Evolutionary conservation across 2,329 filamentous ascomycete species (phyloP).

Genomic region (Pseudopithomyces chartarum): DNA sequence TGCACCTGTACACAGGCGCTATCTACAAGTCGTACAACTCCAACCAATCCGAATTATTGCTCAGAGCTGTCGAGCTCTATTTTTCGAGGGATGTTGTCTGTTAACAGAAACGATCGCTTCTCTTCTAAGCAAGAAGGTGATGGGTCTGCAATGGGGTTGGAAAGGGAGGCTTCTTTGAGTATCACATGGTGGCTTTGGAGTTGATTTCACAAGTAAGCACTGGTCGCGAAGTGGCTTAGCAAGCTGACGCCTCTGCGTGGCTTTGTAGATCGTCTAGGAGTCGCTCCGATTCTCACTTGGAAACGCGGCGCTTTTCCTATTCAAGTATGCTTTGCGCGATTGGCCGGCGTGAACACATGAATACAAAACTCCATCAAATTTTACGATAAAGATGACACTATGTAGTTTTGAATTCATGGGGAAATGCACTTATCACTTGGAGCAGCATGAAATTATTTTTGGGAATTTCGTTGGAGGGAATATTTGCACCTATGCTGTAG

Average conservation of each 20-base stretch:
- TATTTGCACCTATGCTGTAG: background rate
- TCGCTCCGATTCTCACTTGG: background rate
- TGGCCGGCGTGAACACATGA: background rate
- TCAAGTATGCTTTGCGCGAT: constrained; percentile 15
- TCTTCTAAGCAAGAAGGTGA: background rate
- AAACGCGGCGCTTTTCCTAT: constrained; percentile 7
- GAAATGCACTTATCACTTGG: too few relatives aligned
- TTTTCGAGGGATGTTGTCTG: background rate
- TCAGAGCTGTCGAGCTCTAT: background rate
- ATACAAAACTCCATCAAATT: background rate
- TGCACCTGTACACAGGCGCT: background rate
- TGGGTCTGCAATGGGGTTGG: background rate
- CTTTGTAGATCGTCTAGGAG: background rate
- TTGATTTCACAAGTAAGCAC: constrained; percentile 1
- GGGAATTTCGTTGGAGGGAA: background rate
- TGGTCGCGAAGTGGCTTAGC: constrained; percentile 2
- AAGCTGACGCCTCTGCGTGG: constrained; percentile 4
- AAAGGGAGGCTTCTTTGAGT: background rate
- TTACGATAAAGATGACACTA: too few relatives aligned
- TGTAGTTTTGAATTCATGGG: too few relatives aligned
- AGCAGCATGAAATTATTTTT: background rate
- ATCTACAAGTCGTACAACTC: background rate
- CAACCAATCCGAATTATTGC: too few relatives aligned
- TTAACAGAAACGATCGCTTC: background rate
- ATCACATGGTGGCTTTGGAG: constrained; percentile 6